A percentile compares a stretch with the other conserved stretches of the same genome.
These are phyloP conservation scores for Saturnispora gosingensis DNA, from an alignment of 805 yeast species.

Conservation along the genomic window DNA sequence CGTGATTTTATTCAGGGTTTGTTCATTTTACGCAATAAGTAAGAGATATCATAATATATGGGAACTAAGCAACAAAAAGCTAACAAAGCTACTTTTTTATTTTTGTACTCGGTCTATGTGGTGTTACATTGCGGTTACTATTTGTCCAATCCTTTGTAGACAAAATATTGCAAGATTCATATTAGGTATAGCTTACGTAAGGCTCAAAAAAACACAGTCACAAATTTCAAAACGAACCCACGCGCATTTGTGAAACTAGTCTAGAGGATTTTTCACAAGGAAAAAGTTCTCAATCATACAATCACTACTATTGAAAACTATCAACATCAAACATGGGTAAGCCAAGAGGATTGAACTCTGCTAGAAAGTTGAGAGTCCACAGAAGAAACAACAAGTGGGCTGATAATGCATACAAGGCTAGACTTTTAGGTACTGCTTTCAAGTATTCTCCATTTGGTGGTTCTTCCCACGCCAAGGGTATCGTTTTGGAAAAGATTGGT, in stretches of 20 bases:
- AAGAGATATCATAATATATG: no score
- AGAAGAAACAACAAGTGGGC: constrained; percentile 99
- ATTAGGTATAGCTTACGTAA: background rate
- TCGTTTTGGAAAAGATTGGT: constrained; percentile 98
- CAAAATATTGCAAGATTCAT: no score
- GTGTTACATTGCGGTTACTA: no score
- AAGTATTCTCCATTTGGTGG: constrained; percentile 99
- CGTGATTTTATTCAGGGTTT: background rate
- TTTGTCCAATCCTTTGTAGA: no score
- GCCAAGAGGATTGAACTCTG: constrained; percentile 99
- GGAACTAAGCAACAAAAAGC: no score
- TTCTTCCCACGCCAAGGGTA: constrained; percentile 99
- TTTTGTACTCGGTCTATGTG: no score
- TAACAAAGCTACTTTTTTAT: no score
- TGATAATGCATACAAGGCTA: constrained; percentile 94
- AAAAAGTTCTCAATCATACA: background rate
- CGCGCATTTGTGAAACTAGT: background rate
- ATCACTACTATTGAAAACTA: background rate
- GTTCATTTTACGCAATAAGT: no score
- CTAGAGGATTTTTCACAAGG: constrained; percentile 2
- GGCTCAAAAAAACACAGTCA: background rate
- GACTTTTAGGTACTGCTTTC: constrained; percentile 99
- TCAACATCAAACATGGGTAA: constrained; percentile 47
- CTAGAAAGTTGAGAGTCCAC: constrained; percentile 99
- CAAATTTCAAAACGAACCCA: background rate